Percentiles rank a stretch among this genome's conserved stretches.
These are phyloP conservation scores for Nigrospora oryzae DNA, from an alignment of 2,329 filamentous ascomycete genomes.

Conservation along the genomic window DNA sequence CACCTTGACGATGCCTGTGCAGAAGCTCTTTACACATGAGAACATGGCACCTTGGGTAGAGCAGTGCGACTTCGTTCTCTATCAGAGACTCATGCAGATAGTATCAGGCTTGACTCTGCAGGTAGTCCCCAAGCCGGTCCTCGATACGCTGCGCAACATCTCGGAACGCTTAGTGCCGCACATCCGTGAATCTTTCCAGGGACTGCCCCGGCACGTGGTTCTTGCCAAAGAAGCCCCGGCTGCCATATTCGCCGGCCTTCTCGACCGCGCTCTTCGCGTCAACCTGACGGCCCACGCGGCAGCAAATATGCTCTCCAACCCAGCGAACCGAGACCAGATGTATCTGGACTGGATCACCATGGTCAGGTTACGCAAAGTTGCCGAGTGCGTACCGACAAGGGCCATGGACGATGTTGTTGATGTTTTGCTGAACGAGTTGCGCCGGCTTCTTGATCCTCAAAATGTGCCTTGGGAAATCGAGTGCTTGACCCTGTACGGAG, in stretches of 20 bases:
- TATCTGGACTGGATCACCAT: conserved; percentile 79
- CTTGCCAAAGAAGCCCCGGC: conserved; percentile 83
- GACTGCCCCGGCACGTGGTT: conserved; percentile 77
- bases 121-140: conserved; percentile 78
- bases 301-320: conserved; percentile 83
- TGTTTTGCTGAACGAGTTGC: conserved; percentile 57
- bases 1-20: conserved; percentile 91
- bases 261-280: conserved; percentile 82
- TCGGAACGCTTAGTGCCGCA: conserved; percentile 73
- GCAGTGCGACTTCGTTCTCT: conserved; percentile 90
- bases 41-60: conserved; percentile 87
- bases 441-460: conserved; percentile 60
- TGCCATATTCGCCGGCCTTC: conserved; percentile 75
- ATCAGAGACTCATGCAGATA: conserved; percentile 93
- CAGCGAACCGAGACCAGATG: conserved; percentile 89
- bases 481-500: conserved; percentile 51
- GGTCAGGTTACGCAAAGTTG: conserved; percentile 53
- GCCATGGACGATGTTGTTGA: conserved; percentile 61
- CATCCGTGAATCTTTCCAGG: conserved; percentile 76
- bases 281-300: conserved; percentile 92
- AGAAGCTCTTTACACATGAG: conserved; percentile 79
- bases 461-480: conserved; percentile 59
- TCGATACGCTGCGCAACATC: conserved; percentile 81
- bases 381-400: conserved; percentile 52
- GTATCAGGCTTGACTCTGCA: conserved; percentile 83